Conservation (phyloP, 768 basidiomycete genomes). For the Leccinum imitatum region DNA sequence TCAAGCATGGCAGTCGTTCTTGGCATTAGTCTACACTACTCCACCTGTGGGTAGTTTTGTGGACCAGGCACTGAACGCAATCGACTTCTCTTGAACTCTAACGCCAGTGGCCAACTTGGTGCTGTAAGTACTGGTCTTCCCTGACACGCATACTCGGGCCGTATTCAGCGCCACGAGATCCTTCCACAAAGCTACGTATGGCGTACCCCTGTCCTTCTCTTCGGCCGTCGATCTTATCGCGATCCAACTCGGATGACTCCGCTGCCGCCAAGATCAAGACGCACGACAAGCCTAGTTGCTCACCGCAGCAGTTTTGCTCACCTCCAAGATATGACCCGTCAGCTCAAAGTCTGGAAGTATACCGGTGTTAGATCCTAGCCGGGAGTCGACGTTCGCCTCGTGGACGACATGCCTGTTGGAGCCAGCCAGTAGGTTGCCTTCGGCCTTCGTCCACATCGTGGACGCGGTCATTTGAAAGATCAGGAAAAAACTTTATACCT, state of each 20-base stretch:
- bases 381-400: conserved; percentile 3
- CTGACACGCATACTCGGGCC: neutral
- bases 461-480: neutral
- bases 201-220: neutral
- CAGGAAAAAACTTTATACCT: conserved; percentile 7
- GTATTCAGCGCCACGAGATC: neutral
- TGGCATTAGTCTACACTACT: conserved; percentile 3
- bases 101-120: conserved; percentile 1
- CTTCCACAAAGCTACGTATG: neutral
- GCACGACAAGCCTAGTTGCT: neutral
- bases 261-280: conserved; percentile 1
- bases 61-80: conserved; percentile 10
- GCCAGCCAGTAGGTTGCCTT: neutral
- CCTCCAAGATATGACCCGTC: neutral
- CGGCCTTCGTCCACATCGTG: neutral
- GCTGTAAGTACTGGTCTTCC: neutral
- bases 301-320: neutral
- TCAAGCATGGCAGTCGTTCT: neutral
- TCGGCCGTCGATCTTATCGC: conserved; percentile 10
- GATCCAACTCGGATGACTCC: neutral
- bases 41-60: conserved; percentile 5
- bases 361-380: neutral
- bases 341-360: neutral
- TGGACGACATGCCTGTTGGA: conserved; percentile 16
- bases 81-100: conserved; percentile 9